A percentile compares a stretch with the other conserved stretches of the same genome.
phyloP scores from a whole-genome alignment of 345 rosid species.

The Populus euphratica region DNA sequence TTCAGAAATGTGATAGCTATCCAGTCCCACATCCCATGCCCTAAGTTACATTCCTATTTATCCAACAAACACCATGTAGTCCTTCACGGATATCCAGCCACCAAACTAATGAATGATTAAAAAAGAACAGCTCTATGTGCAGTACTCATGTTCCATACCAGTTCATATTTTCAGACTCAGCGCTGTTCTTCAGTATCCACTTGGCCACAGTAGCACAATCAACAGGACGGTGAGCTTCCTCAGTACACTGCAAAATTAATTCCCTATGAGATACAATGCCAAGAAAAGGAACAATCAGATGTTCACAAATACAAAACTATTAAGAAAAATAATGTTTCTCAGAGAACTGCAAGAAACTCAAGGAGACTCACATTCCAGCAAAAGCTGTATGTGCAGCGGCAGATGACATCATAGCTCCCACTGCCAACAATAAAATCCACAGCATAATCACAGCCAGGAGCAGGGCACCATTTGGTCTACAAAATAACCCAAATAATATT shows the following conservation, averaged over 20 bases:
- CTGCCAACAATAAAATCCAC: conserved; percentile 78
- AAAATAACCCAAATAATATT: conserved; percentile 14
- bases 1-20: background rate
- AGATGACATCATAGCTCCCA: conserved; percentile 75
- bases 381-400: conserved; percentile 72
- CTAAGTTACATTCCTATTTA: background rate
- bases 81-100: background rate
- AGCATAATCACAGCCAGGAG: conserved; percentile 96
- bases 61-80: background rate
- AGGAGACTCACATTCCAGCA: conserved; percentile 81
- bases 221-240: conserved; percentile 98
- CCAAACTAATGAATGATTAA: background rate
- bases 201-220: conserved; percentile 83
- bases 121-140: background rate
- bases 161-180: conserved; percentile 97
- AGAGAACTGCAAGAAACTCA: background rate
- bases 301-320: background rate
- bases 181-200: conserved; percentile 95
- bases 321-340: background rate
- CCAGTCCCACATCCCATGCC: background rate
- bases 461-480: conserved; percentile 99
- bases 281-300: background rate
- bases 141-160: conserved; percentile 43
- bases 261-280: background rate
- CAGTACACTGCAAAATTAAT: conserved; percentile 64